Percentiles rank a stretch among this genome's conserved stretches.
Conservation (phyloP, 2,329 filamentous ascomycete genomes). For the Curvularia eragrostidis region DNA sequence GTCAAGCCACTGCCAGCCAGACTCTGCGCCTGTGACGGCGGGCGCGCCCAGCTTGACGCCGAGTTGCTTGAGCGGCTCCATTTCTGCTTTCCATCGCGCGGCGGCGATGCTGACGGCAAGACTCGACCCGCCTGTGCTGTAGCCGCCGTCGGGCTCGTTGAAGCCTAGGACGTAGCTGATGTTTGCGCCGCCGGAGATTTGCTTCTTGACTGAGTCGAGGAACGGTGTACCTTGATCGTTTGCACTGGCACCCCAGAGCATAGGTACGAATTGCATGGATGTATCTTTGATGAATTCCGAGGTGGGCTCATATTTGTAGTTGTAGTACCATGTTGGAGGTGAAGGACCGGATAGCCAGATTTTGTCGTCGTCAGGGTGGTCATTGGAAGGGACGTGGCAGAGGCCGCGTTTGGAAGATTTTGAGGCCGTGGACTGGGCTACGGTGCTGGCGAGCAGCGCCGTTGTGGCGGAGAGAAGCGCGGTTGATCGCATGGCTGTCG, state of each 20-base stretch:
- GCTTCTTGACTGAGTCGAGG: slow-evolving; percentile 62
- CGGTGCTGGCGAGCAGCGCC: slow-evolving; percentile 15
- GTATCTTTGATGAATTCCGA: slow-evolving; percentile 53
- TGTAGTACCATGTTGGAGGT: slow-evolving; percentile 84
- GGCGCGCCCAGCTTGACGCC: slow-evolving; percentile 75
- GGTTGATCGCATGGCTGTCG: slow-evolving; percentile 10
- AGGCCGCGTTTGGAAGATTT: slow-evolving; percentile 73
- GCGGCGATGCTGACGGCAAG: slow-evolving; percentile 68
- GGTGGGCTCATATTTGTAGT: slow-evolving; percentile 69
- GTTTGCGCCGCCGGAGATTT: slow-evolving; percentile 62
- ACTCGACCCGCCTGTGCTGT: slow-evolving; percentile 66
- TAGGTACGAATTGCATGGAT: slow-evolving; percentile 75
- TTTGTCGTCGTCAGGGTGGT: slow-evolving; percentile 66
- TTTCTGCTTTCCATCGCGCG: slow-evolving; percentile 71
- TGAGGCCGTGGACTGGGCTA: slow-evolving; percentile 46
- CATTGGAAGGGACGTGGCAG: slow-evolving; percentile 66
- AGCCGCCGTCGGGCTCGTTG: slow-evolving; percentile 76
- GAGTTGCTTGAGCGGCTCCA: slow-evolving; percentile 69
- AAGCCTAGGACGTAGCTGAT: slow-evolving; percentile 75
- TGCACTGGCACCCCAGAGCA: slow-evolving; percentile 72
- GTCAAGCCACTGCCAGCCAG: slow-evolving; percentile 70
- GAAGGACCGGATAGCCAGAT: slow-evolving; percentile 66
- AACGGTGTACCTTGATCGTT: slow-evolving; percentile 63
- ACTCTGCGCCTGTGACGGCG: slow-evolving; percentile 67
- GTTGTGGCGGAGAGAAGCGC: slow-evolving; percentile 9